phyloP scores from a whole-genome alignment of 441 rosid species.

The Erodium trifolium region DNA sequence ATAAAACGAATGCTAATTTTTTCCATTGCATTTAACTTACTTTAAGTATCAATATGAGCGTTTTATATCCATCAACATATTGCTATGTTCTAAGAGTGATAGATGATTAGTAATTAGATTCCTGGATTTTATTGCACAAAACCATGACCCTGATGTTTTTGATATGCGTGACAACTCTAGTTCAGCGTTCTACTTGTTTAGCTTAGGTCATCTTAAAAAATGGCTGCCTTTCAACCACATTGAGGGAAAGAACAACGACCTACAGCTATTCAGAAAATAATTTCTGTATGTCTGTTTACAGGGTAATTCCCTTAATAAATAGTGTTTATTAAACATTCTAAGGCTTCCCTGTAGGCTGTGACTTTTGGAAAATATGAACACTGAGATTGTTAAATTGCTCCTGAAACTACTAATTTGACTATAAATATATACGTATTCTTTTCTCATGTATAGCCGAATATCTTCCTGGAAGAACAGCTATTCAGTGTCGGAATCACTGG shows the following conservation, averaged over 20 bases:
- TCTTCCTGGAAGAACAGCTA: conserved; percentile 23
- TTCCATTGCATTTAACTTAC: background rate
- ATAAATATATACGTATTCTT: background rate
- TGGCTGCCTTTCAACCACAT: conserved; percentile 3
- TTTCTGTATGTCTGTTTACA: background rate
- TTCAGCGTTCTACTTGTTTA: background rate
- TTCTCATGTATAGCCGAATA: conserved; percentile 19
- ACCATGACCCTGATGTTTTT: conserved; percentile 1
- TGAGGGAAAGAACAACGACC: background rate
- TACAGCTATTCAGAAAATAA: background rate
- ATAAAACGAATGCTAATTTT: background rate
- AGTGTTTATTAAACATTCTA: background rate
- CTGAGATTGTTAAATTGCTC: background rate
- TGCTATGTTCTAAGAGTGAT: background rate
- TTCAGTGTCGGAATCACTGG: conserved; percentile 31
- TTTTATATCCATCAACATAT: background rate
- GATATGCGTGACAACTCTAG: background rate
- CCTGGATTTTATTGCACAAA: background rate
- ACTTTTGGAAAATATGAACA: background rate
- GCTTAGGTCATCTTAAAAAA: background rate
- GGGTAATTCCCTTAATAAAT: background rate
- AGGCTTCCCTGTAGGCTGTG: background rate
- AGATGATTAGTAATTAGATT: background rate
- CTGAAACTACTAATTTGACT: background rate
- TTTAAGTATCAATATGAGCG: background rate